Conservation (phyloP, 768 basidiomycete species). For the Podaxis rugospora region DNA sequence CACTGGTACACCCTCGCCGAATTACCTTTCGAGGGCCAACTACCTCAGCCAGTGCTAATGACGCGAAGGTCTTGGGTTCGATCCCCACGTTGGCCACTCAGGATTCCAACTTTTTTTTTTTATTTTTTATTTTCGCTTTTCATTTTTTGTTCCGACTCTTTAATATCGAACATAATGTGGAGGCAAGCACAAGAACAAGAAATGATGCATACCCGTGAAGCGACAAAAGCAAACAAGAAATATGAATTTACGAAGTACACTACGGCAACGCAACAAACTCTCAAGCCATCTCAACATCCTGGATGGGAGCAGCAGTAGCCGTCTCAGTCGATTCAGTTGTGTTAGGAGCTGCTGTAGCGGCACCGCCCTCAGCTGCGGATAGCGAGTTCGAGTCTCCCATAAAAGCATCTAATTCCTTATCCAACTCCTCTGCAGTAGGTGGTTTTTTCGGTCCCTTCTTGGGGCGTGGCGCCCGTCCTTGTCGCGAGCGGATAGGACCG, state of each 20-base stretch:
- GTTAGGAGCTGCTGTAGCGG: constrained; percentile 6
- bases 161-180: background rate
- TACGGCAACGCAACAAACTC: background rate
- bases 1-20: too few species aligned
- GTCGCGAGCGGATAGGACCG: constrained; percentile 48
- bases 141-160: background rate
- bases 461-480: constrained; percentile 24
- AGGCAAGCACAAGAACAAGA: background rate
- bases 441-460: constrained; percentile 35
- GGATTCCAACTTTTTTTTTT: background rate
- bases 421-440: constrained; percentile 79
- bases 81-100: constrained; percentile 16
- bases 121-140: too few species aligned
- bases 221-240: constrained; percentile 1
- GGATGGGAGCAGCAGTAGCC: constrained; percentile 18
- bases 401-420: constrained; percentile 84
- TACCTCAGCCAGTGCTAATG: constrained; percentile 85
- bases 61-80: constrained; percentile 60
- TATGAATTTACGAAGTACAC: constrained; percentile 7
- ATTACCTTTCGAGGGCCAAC: constrained; percentile 44
- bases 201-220: background rate
- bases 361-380: constrained; percentile 9
- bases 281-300: constrained; percentile 53
- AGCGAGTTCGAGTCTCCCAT: constrained; percentile 57
- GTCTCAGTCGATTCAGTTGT: constrained; percentile 2